These are phyloP conservation scores for Brettanomyces bruxellensis DNA, from an alignment of 805 yeast species.

Conservation along the genomic window DNA sequence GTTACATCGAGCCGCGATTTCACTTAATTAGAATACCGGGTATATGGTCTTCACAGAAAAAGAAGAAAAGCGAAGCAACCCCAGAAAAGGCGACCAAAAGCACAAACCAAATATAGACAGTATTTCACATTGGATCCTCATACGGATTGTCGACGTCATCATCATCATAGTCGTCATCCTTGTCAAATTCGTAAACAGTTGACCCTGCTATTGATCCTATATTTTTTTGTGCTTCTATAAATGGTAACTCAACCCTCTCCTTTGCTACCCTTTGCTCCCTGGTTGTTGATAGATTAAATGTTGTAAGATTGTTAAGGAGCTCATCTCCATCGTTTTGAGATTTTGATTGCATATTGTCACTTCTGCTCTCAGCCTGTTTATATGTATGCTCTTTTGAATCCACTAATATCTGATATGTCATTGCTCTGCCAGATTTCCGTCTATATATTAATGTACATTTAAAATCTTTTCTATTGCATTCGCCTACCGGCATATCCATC, in stretches of 20 bases:
- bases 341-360: constrained; percentile 8
- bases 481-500: constrained; percentile 41
- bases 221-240: constrained; percentile 71
- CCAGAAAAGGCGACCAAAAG: neutral
- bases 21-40: constrained; percentile 81
- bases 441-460: constrained; percentile 50
- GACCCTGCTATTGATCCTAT: constrained; percentile 79
- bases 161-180: constrained; percentile 96
- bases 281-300: constrained; percentile 76
- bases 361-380: constrained; percentile 17
- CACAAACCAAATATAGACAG: neutral
- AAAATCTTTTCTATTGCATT: constrained; percentile 38
- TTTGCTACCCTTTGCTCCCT: constrained; percentile 67
- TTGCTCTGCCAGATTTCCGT: constrained; percentile 78
- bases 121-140: constrained; percentile 2
- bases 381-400: constrained; percentile 37
- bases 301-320: constrained; percentile 65
- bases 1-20: constrained; percentile 90
- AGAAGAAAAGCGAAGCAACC: constrained; percentile 6
- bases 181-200: constrained; percentile 89
- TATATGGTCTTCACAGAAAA: constrained; percentile 70
- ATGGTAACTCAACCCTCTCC: constrained; percentile 88
- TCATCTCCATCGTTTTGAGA: constrained; percentile 32
- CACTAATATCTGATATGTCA: constrained; percentile 44
- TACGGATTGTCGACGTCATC: constrained; percentile 93